Percentiles rank a stretch among this genome's conserved stretches.
phyloP scores from a whole-genome alignment of 2,329 filamentous ascomycete species.

The Apiospora malaysiana region DNA sequence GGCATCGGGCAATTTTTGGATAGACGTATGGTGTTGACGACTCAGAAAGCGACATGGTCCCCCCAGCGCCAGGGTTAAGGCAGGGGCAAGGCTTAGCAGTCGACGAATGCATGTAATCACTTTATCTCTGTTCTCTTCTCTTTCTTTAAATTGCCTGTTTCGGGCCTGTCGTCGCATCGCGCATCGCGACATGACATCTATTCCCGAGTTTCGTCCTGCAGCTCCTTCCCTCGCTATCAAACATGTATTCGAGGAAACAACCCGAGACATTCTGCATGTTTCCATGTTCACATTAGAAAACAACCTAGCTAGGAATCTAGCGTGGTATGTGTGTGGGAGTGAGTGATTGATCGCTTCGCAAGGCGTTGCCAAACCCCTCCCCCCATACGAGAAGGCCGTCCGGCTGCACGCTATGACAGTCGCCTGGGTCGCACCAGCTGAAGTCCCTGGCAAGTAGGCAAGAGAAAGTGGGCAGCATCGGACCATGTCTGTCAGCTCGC shows the following conservation, averaged over 20 bases:
- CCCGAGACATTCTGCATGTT: conserved; percentile 15
- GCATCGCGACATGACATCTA: not conserved
- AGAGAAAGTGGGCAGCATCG: not conserved
- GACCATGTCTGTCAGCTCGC: not conserved
- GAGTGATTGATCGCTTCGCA: not conserved
- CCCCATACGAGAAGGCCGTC: not conserved
- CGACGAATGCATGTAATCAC: not conserved
- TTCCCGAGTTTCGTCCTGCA: not conserved
- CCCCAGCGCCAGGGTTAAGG: not conserved
- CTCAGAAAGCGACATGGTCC: not conserved
- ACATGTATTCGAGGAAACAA: not conserved
- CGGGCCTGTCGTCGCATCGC: not conserved
- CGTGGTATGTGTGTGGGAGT: not conserved
- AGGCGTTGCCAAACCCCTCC: not conserved
- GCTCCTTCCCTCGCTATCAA: not conserved
- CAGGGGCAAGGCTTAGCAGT: not conserved
- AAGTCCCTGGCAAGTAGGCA: not conserved
- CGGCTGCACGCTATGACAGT: conserved; percentile 15
- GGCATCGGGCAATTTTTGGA: conserved; percentile 14
- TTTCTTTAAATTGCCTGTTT: not conserved
- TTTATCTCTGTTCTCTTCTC: not conserved
- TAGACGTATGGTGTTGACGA: not conserved
- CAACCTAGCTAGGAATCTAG: not conserved
- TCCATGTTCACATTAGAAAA: conserved; percentile 1
- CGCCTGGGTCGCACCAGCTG: conserved; percentile 12